Conservation (phyloP, 2,329 filamentous ascomycete genomes). For the Exserohilum turcica region DNA sequence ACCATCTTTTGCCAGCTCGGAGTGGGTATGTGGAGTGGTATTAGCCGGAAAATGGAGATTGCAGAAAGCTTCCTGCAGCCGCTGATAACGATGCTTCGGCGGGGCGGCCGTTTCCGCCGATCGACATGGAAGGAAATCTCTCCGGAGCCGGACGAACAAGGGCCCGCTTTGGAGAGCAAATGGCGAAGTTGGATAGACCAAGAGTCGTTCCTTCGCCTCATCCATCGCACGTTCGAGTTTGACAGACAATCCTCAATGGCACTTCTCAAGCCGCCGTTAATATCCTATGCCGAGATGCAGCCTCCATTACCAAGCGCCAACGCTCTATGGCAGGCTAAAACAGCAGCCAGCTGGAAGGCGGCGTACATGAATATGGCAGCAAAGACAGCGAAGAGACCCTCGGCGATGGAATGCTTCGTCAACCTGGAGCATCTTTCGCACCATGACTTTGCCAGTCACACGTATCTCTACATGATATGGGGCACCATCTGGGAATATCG, state of each 20-base stretch:
- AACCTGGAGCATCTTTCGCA: constrained; percentile 30
- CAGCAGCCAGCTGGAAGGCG: constrained; percentile 68
- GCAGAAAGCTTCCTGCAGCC: constrained; percentile 63
- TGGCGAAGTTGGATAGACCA: constrained; percentile 68
- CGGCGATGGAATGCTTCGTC: constrained; percentile 37
- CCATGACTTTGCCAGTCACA: constrained; percentile 53
- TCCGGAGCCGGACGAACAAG: constrained; percentile 61
- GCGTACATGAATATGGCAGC: constrained; percentile 55
- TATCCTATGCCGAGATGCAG: constrained; percentile 72
- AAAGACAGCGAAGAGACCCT: constrained; percentile 25
- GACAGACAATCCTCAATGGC: constrained; percentile 72
- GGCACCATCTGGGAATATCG: constrained; percentile 69
- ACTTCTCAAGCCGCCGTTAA: constrained; percentile 65
- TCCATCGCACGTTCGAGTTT: constrained; percentile 67
- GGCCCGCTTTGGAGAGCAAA: constrained; percentile 63
- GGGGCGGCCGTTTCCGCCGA: constrained; percentile 64
- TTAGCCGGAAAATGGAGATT: constrained; percentile 64
- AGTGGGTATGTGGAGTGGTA: constrained; percentile 64
- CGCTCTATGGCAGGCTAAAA: constrained; percentile 68
- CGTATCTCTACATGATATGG: constrained; percentile 70
- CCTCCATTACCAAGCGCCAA: constrained; percentile 67
- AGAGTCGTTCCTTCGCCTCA: constrained; percentile 71
- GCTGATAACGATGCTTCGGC: constrained; percentile 61
- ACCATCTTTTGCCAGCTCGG: constrained; percentile 58
- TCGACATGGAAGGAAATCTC: constrained; percentile 59